phyloP scores from a whole-genome alignment of 139 green algal species.

The Cymbomonas tetramitiformis region DNA sequence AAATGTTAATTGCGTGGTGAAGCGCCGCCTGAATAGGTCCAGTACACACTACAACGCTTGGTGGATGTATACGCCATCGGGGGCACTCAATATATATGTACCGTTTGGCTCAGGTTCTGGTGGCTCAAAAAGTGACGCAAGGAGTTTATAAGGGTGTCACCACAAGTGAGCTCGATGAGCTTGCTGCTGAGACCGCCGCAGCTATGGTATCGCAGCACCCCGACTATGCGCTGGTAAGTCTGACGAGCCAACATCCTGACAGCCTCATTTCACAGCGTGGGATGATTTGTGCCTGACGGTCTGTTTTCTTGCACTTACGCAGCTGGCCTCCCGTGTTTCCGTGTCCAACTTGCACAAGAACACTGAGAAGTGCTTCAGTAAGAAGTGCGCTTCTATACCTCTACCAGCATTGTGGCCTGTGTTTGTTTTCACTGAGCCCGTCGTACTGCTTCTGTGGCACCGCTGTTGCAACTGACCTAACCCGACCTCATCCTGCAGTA shows the following conservation, averaged over 20 bases:
- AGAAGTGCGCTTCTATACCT: too few relatives aligned
- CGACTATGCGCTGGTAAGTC: conserved; percentile 82
- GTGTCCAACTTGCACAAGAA: conserved; percentile 99
- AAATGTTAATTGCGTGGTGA: too few relatives aligned
- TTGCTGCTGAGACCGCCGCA: conserved; percentile 93
- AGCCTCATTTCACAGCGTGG: background rate
- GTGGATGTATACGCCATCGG: too few relatives aligned
- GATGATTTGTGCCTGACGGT: background rate
- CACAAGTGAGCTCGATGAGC: conserved; percentile 90
- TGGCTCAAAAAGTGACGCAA: conserved; percentile 88
- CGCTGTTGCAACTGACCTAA: background rate
- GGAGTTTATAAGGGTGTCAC: conserved; percentile 93
- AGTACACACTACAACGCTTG: too few relatives aligned
- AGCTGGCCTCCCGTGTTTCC: conserved; percentile 88
- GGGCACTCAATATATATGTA: too few relatives aligned
- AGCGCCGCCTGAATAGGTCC: too few relatives aligned
- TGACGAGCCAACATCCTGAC: background rate
- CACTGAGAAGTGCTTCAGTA: conserved; percentile 88
- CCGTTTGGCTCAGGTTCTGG: conserved; percentile 64
- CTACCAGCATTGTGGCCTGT: too few relatives aligned
- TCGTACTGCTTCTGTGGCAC: too few relatives aligned
- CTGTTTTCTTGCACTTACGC: conserved; percentile 31
- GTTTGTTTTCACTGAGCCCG: background rate
- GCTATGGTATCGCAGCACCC: conserved; percentile 90
- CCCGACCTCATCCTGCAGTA: conserved; percentile 44